A percentile compares a stretch with the other conserved stretches of the same genome.
phyloP scores from a whole-genome alignment of 495 filamentous ascomycete genomes.

The Neurospora cerealis region DNA sequence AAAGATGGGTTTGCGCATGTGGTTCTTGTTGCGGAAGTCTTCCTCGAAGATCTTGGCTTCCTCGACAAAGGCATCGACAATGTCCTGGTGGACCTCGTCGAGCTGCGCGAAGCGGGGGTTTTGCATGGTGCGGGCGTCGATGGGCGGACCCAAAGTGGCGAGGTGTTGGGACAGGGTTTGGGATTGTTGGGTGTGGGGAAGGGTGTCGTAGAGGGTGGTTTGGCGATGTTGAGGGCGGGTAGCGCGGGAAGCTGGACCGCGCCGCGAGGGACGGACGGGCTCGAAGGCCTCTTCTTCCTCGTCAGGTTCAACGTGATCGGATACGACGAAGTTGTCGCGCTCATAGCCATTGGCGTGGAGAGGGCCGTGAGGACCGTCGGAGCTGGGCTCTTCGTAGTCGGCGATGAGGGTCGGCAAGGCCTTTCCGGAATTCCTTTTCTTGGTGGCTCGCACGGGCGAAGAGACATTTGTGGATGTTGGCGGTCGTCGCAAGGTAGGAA shows the following conservation, averaged over 20 bases:
- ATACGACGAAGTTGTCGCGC: slow-evolving; percentile 43
- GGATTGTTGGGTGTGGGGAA: neutral
- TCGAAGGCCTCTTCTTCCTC: slow-evolving; percentile 53
- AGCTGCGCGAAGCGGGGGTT: slow-evolving; percentile 33
- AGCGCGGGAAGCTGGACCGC: slow-evolving; percentile 32
- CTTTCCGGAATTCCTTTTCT: slow-evolving; percentile 39
- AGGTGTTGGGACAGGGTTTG: neutral
- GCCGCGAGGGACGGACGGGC: slow-evolving; percentile 26
- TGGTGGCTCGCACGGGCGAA: slow-evolving; percentile 52
- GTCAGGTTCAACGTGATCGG: slow-evolving; percentile 33
- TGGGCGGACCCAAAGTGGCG: neutral
- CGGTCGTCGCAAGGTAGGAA: slow-evolving; percentile 32
- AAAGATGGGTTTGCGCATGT: slow-evolving; percentile 59
- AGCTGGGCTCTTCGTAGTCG: slow-evolving; percentile 26
- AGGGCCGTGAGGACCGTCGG: slow-evolving; percentile 21
- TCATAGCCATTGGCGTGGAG: slow-evolving; percentile 35
- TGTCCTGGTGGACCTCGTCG: slow-evolving; percentile 34
- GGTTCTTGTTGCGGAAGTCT: slow-evolving; percentile 53
- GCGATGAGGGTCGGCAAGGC: slow-evolving; percentile 5
- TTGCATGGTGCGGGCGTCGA: neutral
- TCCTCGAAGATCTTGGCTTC: slow-evolving; percentile 59
- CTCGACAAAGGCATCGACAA: slow-evolving; percentile 56
- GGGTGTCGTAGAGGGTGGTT: slow-evolving; percentile 39
- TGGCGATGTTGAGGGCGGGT: slow-evolving; percentile 70
- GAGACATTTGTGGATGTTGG: slow-evolving; percentile 76